Conservation (phyloP, 805 yeast species). For the Saccharomycopsis fibuligera region DNA sequence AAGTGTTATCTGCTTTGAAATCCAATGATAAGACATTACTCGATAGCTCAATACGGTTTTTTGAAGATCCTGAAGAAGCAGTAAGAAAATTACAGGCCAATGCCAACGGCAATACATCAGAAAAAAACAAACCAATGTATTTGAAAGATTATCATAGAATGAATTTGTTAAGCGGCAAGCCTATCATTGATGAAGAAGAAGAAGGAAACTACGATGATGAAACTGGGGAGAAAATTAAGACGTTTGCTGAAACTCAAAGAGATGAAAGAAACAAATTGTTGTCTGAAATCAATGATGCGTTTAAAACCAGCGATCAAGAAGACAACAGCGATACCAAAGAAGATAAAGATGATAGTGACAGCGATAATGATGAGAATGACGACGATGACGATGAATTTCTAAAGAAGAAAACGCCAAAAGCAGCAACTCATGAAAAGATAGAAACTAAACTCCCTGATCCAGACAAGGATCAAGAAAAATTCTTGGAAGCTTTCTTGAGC, state of each 20-base stretch:
- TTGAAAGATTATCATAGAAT: slow-evolving; percentile 89
- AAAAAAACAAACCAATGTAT: slow-evolving; percentile 67
- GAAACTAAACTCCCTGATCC: slow-evolving; percentile 57
- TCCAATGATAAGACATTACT: slow-evolving; percentile 57
- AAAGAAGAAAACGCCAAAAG: slow-evolving; percentile 45
- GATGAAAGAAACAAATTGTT: slow-evolving; percentile 73
- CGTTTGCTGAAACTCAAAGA: slow-evolving; percentile 67
- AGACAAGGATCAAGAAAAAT: slow-evolving; percentile 52
- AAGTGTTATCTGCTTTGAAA: slow-evolving; percentile 66
- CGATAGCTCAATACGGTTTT: slow-evolving; percentile 67
- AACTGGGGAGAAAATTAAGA: slow-evolving; percentile 41
- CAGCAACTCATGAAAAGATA: slow-evolving; percentile 26
- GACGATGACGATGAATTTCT: slow-evolving; percentile 43
- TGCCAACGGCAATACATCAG: slow-evolving; percentile 26
- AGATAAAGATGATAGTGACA: slow-evolving; percentile 35
- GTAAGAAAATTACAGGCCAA: slow-evolving; percentile 19
- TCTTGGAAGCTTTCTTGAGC: slow-evolving; percentile 65
- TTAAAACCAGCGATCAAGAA: slow-evolving; percentile 40
- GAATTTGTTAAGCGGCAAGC: slow-evolving; percentile 65
- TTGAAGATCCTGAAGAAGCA: slow-evolving; percentile 53
- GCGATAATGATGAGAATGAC: slow-evolving; percentile 38
- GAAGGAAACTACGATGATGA: slow-evolving; percentile 35
- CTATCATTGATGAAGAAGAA: slow-evolving; percentile 48
- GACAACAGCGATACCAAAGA: slow-evolving; percentile 41
- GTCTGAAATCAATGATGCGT: slow-evolving; percentile 68